Percentiles rank a stretch among this genome's conserved stretches.
Evolutionary conservation across 495 filamentous ascomycete genomes (phyloP).

Genomic region (Penicillium riverlandense): DNA sequence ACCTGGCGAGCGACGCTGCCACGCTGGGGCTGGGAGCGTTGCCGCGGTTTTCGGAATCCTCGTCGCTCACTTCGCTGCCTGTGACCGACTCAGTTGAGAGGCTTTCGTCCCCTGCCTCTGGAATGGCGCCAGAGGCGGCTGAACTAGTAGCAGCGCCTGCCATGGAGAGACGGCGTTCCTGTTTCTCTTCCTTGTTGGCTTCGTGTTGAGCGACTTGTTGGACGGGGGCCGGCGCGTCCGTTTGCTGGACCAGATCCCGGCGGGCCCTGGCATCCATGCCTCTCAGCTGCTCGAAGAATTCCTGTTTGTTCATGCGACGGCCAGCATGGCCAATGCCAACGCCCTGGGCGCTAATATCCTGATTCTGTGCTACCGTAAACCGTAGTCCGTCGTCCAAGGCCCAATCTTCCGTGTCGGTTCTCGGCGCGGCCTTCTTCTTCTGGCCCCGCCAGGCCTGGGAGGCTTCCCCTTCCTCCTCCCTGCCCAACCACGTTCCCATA

Average conservation of each 20-base stretch:
- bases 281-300: conserved; percentile 82
- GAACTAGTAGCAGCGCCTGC: conserved; percentile 6
- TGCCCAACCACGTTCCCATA: conserved; percentile 59
- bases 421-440: conserved; percentile 21
- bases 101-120: conserved; percentile 14
- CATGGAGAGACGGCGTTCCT: conserved; percentile 19
- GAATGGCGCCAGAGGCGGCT: conserved; percentile 8
- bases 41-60: conserved; percentile 11
- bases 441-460: conserved; percentile 21
- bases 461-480: conserved; percentile 41
- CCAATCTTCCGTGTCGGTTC: conserved; percentile 35
- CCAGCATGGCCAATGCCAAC: conserved; percentile 40
- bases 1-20: conserved; percentile 34
- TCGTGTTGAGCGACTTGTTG: conserved; percentile 48
- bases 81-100: conserved; percentile 20
- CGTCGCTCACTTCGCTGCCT: conserved; percentile 24
- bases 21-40: conserved; percentile 40
- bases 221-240: conserved; percentile 53
- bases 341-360: conserved; percentile 22
- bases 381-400: conserved; percentile 74
- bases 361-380: conserved; percentile 62
- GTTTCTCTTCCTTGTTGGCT: conserved; percentile 20
- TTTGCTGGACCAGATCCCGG: conserved; percentile 61
- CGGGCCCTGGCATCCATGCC: conserved; percentile 71
- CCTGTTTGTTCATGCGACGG: conserved; percentile 78